Evolutionary conservation across 176 grass and related monocot genomes (phyloP), one percentile per base, ranked within the genome.

Genomic region (Dactylis glomerata): DNA sequence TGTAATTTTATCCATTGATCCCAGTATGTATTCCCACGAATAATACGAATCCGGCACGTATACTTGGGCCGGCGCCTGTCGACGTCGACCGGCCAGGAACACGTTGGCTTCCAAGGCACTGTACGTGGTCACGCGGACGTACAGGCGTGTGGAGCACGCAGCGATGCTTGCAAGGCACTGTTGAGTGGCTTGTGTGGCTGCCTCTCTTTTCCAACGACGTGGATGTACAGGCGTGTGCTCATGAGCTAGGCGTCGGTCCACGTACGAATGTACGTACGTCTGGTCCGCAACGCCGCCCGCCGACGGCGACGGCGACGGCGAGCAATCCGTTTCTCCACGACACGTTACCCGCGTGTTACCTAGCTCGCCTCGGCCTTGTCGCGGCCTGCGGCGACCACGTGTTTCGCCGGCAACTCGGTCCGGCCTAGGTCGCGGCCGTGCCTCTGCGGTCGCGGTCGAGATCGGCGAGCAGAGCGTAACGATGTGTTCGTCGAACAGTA

Each of bases 231-330:
- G 10, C 19, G 27, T 6, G 41, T 54, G 81, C 15, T 68, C 67
- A 76, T 69, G 36, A 33, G 85, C 10, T 59, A 26, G 71, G 38
- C 41, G 79, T 67, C 55, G 71, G 79, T 82, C 85, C 70, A 76
- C 62, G 62, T 65, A 62, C 12, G 46, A 1, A 5, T 44, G 67
- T 24, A 74, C 76, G 63, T 26, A 68, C 63, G 51, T 38, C 84
- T 52, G 41, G 67, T 31, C 2, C 3, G 46, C 46, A 57, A 19
- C 62, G 61, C 10, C 23, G 56, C 56, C 7, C n/a, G 20, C 2
- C 58, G 58, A 2, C 57, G 24, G 24, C 59, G 57, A 59, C 56
- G 56, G 56, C 23, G 10, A 27, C 56, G 56, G 23, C n/a, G n/a
- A 63, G 59, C 59, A 31, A 31, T 34, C 15, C 31, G 20, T 2